A percentile compares a stretch with the other conserved stretches of the same genome.
phyloP scores from a whole-genome alignment of 176 grass and related monocot genomes.

The Triticum monococcum region DNA sequence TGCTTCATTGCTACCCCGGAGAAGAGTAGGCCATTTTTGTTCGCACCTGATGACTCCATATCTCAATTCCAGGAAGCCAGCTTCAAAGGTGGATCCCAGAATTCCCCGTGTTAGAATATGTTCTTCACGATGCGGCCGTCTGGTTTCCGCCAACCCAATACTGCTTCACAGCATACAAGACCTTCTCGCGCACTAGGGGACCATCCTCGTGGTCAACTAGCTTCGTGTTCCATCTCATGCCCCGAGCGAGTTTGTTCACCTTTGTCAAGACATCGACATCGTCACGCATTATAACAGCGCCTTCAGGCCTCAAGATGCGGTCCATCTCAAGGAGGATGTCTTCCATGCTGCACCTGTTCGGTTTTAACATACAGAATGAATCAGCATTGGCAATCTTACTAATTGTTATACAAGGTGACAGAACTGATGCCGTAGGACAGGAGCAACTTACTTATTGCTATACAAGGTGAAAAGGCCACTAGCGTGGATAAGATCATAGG shows the following conservation, averaged over 20 bases:
- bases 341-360: conserved; percentile 63
- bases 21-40: not conserved
- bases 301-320: conserved; percentile 84
- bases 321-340: conserved; percentile 87
- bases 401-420: not conserved
- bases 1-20: not conserved
- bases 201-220: conserved; percentile 83
- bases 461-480: conserved; percentile 77
- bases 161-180: conserved; percentile 73
- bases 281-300: conserved; percentile 65
- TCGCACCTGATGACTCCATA: not conserved
- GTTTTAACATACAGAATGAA: conserved; percentile 16
- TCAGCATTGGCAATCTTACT: not conserved
- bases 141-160: conserved; percentile 81
- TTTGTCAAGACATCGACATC: conserved; percentile 58
- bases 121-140: conserved; percentile 52
- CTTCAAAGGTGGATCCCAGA: conserved; percentile 19
- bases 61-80: not conserved
- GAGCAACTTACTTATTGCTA: conserved; percentile 58
- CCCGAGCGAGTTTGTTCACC: conserved; percentile 58
- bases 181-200: conserved; percentile 54
- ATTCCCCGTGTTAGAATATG: conserved; percentile 5
- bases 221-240: conserved; percentile 80
- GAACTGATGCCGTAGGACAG: not conserved
- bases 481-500: conserved; percentile 83